Conservation (phyloP, 768 basidiomycete species). For the Kockovaella imperatae region DNA sequence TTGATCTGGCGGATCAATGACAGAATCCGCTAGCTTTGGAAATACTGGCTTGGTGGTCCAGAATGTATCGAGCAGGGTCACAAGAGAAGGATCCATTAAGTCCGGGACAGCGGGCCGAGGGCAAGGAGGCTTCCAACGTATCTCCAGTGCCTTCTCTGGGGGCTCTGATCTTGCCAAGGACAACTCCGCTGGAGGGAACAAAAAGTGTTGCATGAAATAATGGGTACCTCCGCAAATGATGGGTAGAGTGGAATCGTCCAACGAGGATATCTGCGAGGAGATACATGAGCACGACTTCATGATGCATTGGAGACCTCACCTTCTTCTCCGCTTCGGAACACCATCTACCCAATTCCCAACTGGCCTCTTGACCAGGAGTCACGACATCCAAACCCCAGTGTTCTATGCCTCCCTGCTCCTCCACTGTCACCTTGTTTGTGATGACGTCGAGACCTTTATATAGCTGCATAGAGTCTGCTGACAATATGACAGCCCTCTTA, state of each 20-base stretch:
- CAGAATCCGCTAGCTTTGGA: neutral
- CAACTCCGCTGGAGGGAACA: slow-evolving; percentile 58
- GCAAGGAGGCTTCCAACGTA: slow-evolving; percentile 30
- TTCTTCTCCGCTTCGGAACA: slow-evolving; percentile 66
- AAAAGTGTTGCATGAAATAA: slow-evolving; percentile 93
- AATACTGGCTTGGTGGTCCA: slow-evolving; percentile 25
- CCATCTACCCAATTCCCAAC: slow-evolving; percentile 53
- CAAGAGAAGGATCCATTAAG: slow-evolving; percentile 3
- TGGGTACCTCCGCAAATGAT: slow-evolving; percentile 92
- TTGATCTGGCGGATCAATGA: neutral
- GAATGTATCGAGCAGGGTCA: slow-evolving; percentile 30
- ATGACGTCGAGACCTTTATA: slow-evolving; percentile 85
- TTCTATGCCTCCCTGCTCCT: slow-evolving; percentile 70
- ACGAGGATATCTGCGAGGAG: slow-evolving; percentile 47
- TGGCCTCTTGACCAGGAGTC: slow-evolving; percentile 61
- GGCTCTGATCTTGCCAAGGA: slow-evolving; percentile 15
- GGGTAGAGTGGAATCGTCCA: slow-evolving; percentile 54
- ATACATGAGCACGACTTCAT: slow-evolving; percentile 31
- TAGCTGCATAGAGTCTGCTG: slow-evolving; percentile 96
- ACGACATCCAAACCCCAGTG: slow-evolving; percentile 88
- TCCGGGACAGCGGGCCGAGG: slow-evolving; percentile 14
- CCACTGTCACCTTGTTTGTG: slow-evolving; percentile 79
- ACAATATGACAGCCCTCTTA: slow-evolving; percentile 54
- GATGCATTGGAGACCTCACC: slow-evolving; percentile 51
- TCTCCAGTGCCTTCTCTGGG: neutral